Conservation (phyloP, 768 basidiomycete species). For the Lactarius trivialis region DNA sequence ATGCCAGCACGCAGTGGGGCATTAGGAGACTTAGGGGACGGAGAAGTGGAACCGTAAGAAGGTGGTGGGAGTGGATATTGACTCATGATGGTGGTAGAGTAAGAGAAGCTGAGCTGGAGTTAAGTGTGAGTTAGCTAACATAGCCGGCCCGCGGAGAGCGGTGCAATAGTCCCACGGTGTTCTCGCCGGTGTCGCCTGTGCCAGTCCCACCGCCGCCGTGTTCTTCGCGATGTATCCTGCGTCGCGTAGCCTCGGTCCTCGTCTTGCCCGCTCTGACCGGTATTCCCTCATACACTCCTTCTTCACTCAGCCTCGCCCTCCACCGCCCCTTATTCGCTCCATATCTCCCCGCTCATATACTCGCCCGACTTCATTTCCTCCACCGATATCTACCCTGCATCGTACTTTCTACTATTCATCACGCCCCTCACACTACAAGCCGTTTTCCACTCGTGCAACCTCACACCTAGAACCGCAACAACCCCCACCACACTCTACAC, state of each 20-base stretch:
- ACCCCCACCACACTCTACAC: background rate
- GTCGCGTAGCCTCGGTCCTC: slow-evolving; percentile 12
- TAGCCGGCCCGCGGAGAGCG: background rate
- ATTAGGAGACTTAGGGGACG: slow-evolving; percentile 32
- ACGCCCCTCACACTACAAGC: background rate
- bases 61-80: slow-evolving; percentile 56
- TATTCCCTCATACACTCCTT: slow-evolving; percentile 26
- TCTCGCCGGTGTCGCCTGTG: background rate
- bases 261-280: slow-evolving; percentile 21
- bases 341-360: background rate
- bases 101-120: background rate
- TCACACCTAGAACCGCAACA: background rate
- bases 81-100: slow-evolving; percentile 24
- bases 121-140: background rate
- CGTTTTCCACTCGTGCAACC: background rate
- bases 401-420: slow-evolving; percentile 1
- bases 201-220: no score
- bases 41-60: slow-evolving; percentile 42
- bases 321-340: background rate
- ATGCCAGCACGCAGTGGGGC: slow-evolving; percentile 51
- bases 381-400: background rate
- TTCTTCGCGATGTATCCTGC: slow-evolving; percentile 7
- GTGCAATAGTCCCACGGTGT: slow-evolving; percentile 10
- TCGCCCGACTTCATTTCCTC: background rate
- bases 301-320: slow-evolving; percentile 16